A percentile compares a stretch with the other conserved stretches of the same genome.
phyloP scores from a whole-genome alignment of 2,329 filamentous ascomycete genomes.

The Neofusicoccum cordaticola region DNA sequence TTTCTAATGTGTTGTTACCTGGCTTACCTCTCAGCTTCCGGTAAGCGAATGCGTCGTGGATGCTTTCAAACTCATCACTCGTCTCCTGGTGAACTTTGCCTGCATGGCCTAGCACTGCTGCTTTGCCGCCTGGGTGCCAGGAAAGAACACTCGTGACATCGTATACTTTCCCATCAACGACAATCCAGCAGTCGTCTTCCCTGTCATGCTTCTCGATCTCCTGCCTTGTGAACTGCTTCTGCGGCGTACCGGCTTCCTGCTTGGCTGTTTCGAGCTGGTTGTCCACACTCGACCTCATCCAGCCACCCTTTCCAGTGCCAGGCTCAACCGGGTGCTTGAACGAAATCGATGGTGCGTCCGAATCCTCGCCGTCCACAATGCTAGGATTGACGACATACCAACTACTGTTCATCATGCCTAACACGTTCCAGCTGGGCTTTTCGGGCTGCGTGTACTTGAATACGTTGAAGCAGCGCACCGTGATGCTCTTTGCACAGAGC shows the following conservation, averaged over 20 bases:
- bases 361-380: conserved; percentile 33
- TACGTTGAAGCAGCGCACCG: conserved; percentile 49
- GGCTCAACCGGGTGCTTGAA: conserved; percentile 50
- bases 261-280: conserved; percentile 46
- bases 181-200: conserved; percentile 53
- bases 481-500: conserved; percentile 42
- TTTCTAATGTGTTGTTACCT: background rate
- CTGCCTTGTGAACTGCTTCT: conserved; percentile 52
- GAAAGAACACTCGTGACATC: conserved; percentile 48
- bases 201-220: conserved; percentile 53
- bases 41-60: conserved; percentile 53
- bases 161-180: conserved; percentile 52
- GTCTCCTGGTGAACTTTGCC: conserved; percentile 51
- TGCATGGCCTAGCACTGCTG: conserved; percentile 49
- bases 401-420: conserved; percentile 57
- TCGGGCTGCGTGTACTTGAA: conserved; percentile 53
- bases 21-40: conserved; percentile 43
- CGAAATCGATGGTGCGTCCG: conserved; percentile 33
- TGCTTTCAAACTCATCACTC: conserved; percentile 49
- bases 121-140: conserved; percentile 52
- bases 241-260: conserved; percentile 43
- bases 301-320: conserved; percentile 43
- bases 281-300: conserved; percentile 51
- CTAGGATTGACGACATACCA: conserved; percentile 48
- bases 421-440: conserved; percentile 47